Base-by-base conservation (phyloP, 2,329 filamentous ascomycete genomes). In the Talaromyces sp. region DNA sequence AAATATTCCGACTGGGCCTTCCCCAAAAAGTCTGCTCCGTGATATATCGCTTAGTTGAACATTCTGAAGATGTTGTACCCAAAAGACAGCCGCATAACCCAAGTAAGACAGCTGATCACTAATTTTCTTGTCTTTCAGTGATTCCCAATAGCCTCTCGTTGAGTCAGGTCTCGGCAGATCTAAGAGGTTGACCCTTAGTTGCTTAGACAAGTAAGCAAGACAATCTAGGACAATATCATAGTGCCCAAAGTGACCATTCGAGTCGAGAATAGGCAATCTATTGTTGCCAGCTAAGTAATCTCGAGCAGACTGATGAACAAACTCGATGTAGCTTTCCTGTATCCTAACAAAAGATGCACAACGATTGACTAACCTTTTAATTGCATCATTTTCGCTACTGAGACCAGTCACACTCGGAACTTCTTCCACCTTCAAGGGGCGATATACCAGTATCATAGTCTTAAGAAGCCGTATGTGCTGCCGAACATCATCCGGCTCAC, bases 281-380 rank as follows among this genome's bases (percentile, higher is more conserved):
- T 37, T 40, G 14, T 48, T 45, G 16, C 30, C 33, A 2, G 59
- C 54, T 32, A 69, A 44, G 43, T 61, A 67, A 37, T 69, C 65
- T 58, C 62, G 57, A 51, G 60, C 59, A 17, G 66, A 68, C 49
- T 68, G 59, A 51, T 69, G 64, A 52, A 67, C 56, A 49, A 68
- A 69, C 22, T 66, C 60, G 36, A 69, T 60, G 10, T 43, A 44
- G 43, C 47, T 51, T 44, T 33, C 59, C 44, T 54, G 60, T 33
- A 57, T 53, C 19, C 49, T 55, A n/a, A 69, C 27, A 45, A 69
- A 64, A 44, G 66, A 68, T 49, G 63, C 57, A 56, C 62, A 68
- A 3, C 39, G 39, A 56, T 53, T 35, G n/a, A 59, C 52, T 5
- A 56, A 36, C 43, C 33, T 13, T 19, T 36, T 32, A 9, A 48